Conservation (phyloP, 1,139 yeast species). For the Debaryomyces coudertii region DNA sequence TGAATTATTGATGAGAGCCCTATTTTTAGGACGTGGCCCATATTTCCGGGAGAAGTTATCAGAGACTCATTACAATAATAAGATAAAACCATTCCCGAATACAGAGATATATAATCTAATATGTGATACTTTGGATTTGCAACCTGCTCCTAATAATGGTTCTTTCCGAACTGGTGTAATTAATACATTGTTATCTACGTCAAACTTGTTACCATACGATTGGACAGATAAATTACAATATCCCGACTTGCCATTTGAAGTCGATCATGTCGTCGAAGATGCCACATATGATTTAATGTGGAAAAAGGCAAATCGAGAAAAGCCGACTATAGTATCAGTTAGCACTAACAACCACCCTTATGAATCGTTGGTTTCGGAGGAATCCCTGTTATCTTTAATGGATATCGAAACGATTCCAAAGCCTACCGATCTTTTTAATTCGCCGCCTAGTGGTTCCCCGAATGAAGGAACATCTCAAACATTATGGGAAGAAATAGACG, state of each 20-base stretch:
- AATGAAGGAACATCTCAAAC: slow-evolving; percentile 18
- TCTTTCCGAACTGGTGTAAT: slow-evolving; percentile 24
- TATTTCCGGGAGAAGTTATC: slow-evolving; percentile 49
- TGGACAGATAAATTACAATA: slow-evolving; percentile 61
- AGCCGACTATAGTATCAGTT: slow-evolving; percentile 20
- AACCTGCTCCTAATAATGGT: slow-evolving; percentile 67
- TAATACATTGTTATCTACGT: slow-evolving; percentile 23
- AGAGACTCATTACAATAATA: slow-evolving; percentile 22
- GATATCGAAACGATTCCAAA: slow-evolving; percentile 34
- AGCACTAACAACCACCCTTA: slow-evolving; percentile 29
- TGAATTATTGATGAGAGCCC: slow-evolving; percentile 78
- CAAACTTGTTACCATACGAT: slow-evolving; percentile 41
- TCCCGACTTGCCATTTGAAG: slow-evolving; percentile 60
- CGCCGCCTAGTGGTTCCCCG: slow-evolving; percentile 10
- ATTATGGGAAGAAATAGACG: slow-evolving; percentile 34
- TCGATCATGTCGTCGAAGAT: slow-evolving; percentile 47
- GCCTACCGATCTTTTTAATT: slow-evolving; percentile 35
- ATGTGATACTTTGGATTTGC: slow-evolving; percentile 65
- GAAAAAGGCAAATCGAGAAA: slow-evolving; percentile 22
- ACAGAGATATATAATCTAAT: slow-evolving; percentile 73
- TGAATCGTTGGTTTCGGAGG: slow-evolving; percentile 32
- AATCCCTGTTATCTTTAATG: slow-evolving; percentile 24
- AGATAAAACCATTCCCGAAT: slow-evolving; percentile 69
- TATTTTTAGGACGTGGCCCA: slow-evolving; percentile 83
- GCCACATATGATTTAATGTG: slow-evolving; percentile 59